Percentiles rank a stretch among this genome's conserved stretches.
Conservation (phyloP, 306 rosid species). For the Prunus mira region DNA sequence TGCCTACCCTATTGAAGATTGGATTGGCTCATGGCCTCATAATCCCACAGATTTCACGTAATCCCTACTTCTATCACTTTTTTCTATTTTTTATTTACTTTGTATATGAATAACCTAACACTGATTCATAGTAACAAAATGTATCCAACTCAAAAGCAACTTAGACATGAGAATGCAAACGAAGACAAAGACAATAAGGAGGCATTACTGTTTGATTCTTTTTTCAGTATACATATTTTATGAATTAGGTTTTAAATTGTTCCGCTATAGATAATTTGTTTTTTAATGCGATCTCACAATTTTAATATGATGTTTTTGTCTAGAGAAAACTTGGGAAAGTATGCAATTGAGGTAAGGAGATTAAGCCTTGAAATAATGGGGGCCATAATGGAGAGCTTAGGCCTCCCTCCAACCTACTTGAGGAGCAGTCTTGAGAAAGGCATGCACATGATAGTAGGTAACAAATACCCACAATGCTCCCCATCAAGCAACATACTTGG, state of each 20-base stretch:
- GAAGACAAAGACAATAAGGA: too few species aligned
- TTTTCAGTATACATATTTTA: too few species aligned
- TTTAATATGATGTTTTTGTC: neutral
- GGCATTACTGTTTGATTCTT: too few species aligned
- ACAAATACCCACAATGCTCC: neutral
- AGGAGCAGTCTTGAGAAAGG: slow-evolving; percentile 11
- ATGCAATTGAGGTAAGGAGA: neutral
- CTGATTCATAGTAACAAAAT: too few species aligned
- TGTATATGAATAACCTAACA: too few species aligned
- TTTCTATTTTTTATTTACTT: too few species aligned
- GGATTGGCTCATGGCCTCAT: slow-evolving; percentile 4
- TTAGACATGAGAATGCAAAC: too few species aligned
- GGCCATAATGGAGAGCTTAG: slow-evolving; percentile 19
- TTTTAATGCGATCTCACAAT: too few species aligned
- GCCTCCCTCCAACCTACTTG: slow-evolving; percentile 2
- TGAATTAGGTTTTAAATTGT: too few species aligned
- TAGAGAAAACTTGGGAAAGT: slow-evolving; percentile 5
- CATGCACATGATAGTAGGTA: neutral
- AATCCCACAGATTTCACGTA: neutral
- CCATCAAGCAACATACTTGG: slow-evolving; percentile 3
- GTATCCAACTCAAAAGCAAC: too few species aligned
- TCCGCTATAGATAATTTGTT: too few species aligned
- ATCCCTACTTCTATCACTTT: too few species aligned
- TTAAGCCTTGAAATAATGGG: neutral
- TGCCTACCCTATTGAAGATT: slow-evolving; percentile 4